These are phyloP conservation scores for Plenodomus biglobosus DNA, from an alignment of 2,329 filamentous ascomycete species.

Conservation along the genomic window DNA sequence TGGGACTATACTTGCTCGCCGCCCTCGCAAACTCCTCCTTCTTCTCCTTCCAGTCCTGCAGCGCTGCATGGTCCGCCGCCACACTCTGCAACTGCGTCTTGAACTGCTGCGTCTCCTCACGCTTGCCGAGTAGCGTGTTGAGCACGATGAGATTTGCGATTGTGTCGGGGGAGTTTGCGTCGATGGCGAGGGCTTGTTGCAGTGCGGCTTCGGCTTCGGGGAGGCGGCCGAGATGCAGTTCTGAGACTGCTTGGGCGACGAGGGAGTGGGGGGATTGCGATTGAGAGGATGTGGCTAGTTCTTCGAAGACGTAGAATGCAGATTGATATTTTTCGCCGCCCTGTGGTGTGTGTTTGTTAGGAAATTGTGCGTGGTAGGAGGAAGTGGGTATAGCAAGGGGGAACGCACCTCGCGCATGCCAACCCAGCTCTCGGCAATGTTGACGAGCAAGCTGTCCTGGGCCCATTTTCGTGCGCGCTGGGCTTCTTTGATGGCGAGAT, in stretches of 20 bases:
- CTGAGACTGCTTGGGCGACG: slow-evolving; percentile 85
- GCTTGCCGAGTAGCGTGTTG: slow-evolving; percentile 72
- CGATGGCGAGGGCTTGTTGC: slow-evolving; percentile 74
- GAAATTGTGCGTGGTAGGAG: background rate
- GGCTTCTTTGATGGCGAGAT: slow-evolving; percentile 89
- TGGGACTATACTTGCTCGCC: slow-evolving; percentile 81
- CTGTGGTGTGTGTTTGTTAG: slow-evolving; percentile 50
- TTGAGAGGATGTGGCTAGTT: slow-evolving; percentile 83
- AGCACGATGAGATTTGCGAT: slow-evolving; percentile 84
- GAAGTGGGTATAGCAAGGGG: background rate
- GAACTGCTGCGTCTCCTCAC: slow-evolving; percentile 60
- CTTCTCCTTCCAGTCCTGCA: slow-evolving; percentile 80
- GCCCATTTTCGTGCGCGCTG: slow-evolving; percentile 86
- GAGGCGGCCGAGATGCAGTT: slow-evolving; percentile 83
- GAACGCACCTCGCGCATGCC: slow-evolving; percentile 74
- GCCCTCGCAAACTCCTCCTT: slow-evolving; percentile 84
- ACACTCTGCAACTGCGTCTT: slow-evolving; percentile 54
- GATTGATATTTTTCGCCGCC: slow-evolving; percentile 96
- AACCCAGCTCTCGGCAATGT: slow-evolving; percentile 94
- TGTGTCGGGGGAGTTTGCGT: slow-evolving; percentile 69
- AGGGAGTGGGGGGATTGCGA: slow-evolving; percentile 75
- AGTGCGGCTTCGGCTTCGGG: slow-evolving; percentile 89
- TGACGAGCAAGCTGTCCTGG: slow-evolving; percentile 90
- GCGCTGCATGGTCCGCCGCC: slow-evolving; percentile 68
- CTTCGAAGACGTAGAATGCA: slow-evolving; percentile 96